Evolutionary conservation across 257 asterid species (phyloP).

Genomic region (Primulina tabacum): DNA sequence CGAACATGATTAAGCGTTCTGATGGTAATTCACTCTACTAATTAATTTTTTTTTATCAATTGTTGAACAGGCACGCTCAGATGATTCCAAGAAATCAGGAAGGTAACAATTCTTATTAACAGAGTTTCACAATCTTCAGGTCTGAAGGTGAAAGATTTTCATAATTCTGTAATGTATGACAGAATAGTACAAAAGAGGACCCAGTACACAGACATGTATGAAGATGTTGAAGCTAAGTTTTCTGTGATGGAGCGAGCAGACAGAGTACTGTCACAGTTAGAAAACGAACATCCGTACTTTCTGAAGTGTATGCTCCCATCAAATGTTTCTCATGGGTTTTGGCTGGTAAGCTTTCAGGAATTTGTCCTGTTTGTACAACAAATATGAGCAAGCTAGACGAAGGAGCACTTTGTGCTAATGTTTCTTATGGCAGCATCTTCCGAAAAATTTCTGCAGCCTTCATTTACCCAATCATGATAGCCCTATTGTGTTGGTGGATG

Average conservation of each 20-base stretch:
- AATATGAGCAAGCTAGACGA: conserved; percentile 2
- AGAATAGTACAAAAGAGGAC: not conserved
- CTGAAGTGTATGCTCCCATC: conserved; percentile 85
- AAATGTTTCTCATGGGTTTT: conserved; percentile 85
- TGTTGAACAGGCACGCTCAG: conserved; percentile 42
- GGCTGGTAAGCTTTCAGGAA: conserved; percentile 61
- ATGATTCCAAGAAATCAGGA: conserved; percentile 36
- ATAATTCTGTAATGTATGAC: not conserved
- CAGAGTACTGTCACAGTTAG: conserved; percentile 40
- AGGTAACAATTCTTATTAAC: conserved; percentile 25
- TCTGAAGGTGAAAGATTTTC: not conserved
- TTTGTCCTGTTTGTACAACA: conserved; percentile 9
- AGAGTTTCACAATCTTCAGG: not conserved
- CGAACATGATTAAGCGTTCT: not conserved
- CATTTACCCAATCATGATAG: conserved; percentile 63
- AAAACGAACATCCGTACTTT: conserved; percentile 52
- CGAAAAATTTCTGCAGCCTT: conserved; percentile 51
- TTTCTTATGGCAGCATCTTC: conserved; percentile 59
- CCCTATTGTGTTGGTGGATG: conserved; percentile 64
- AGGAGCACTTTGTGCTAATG: conserved; percentile 19
- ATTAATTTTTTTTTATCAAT: conserved; percentile 21
- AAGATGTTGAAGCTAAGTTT: conserved; percentile 31
- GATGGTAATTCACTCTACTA: conserved; percentile 19
- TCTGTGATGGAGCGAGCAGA: conserved; percentile 69
- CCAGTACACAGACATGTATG: conserved; percentile 4